These are phyloP conservation scores for Boletus reticuloceps DNA, from an alignment of 768 basidiomycete genomes.

Conservation along the genomic window DNA sequence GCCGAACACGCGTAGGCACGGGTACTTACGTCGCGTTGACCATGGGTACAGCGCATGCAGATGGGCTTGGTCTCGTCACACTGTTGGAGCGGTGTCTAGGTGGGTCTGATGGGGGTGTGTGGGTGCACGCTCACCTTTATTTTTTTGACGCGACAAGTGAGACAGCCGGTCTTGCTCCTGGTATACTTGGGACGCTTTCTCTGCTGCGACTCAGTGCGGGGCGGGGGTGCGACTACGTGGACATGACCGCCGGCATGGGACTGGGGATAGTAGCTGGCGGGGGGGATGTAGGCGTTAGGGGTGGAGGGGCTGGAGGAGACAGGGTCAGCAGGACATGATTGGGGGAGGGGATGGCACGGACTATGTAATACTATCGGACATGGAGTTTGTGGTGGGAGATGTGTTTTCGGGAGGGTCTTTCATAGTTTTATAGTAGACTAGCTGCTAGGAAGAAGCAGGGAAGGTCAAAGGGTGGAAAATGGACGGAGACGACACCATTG, in stretches of 20 bases:
- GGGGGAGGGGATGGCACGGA: conserved; percentile 33
- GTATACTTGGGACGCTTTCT: conserved; percentile 91
- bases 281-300: conserved; percentile 40
- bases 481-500: conserved; percentile 39
- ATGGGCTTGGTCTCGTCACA: conserved; percentile 90
- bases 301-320: conserved; percentile 32
- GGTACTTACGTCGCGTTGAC: conserved; percentile 70
- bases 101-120: neutral
- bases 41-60: conserved; percentile 84
- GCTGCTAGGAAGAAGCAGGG: conserved; percentile 28
- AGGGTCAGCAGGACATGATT: neutral
- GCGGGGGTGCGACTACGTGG: conserved; percentile 48
- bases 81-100: conserved; percentile 35
- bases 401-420: conserved; percentile 35
- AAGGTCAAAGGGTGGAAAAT: conserved; percentile 38
- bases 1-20: neutral
- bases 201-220: conserved; percentile 50
- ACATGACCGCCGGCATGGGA: conserved; percentile 34
- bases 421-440: conserved; percentile 51
- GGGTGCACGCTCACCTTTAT: conserved; percentile 66
- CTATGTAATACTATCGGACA: conserved; percentile 57
- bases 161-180: conserved; percentile 90
- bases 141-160: conserved; percentile 92
- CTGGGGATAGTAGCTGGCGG: conserved; percentile 39
- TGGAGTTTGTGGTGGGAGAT: conserved; percentile 40